Evolutionary conservation across 83 land plant species (phyloP).

Genomic region (Picea mariana): DNA sequence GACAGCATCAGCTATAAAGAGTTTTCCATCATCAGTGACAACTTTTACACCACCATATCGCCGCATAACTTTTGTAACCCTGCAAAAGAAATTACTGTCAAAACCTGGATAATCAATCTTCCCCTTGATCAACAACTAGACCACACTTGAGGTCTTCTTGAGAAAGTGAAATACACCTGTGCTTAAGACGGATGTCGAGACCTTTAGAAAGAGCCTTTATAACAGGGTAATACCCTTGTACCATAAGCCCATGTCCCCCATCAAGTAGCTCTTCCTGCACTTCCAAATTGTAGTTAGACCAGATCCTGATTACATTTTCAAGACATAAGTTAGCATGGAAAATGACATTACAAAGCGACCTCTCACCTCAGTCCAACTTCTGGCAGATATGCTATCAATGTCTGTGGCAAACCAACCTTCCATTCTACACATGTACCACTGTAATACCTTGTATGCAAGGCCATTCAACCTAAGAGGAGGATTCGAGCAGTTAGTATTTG

Average conservation of each 20-base stretch:
- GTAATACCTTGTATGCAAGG: constrained; percentile 70
- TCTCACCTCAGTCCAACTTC: constrained; percentile 76
- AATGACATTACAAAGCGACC: not conserved
- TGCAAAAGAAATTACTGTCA: constrained; percentile 15
- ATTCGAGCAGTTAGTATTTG: not conserved
- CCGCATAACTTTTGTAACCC: constrained; percentile 60
- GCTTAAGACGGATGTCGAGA: constrained; percentile 69
- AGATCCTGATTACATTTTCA: too few species aligned
- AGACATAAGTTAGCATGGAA: not conserved
- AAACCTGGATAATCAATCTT: not conserved
- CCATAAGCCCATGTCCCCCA: constrained; percentile 91
- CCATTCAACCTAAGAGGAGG: constrained; percentile 52
- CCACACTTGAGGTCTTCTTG: too few species aligned
- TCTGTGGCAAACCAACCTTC: constrained; percentile 96
- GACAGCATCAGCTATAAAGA: constrained; percentile 80
- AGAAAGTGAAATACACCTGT: constrained; percentile 44
- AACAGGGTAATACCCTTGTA: constrained; percentile 79
- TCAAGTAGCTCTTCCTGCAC: constrained; percentile 73
- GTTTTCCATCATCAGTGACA: constrained; percentile 53
- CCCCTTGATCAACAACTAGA: not conserved
- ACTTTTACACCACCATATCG: constrained; percentile 53
- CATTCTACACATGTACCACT: constrained; percentile 92
- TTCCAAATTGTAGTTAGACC: not conserved
- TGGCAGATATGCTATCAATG: constrained; percentile 74
- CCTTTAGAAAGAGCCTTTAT: constrained; percentile 66